Evolutionary conservation across 768 basidiomycete genomes (phyloP), one percentile per base, ranked within the genome.

Genomic region (Mycena polygramma): DNA sequence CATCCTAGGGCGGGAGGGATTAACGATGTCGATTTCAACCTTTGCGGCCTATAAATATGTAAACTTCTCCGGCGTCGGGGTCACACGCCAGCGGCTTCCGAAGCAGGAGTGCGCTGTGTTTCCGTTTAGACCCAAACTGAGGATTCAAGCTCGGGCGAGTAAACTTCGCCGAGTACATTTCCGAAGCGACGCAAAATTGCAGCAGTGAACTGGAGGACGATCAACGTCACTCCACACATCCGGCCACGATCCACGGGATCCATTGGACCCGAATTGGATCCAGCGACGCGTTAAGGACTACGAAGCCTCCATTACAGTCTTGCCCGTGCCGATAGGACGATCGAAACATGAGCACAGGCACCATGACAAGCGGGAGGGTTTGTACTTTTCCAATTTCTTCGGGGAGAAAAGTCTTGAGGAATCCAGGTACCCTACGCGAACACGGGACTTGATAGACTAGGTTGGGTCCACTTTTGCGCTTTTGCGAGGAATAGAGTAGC

Each of bases 31-130:
- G 66, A 45, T 22, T 67, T 64, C 62, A 58, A 49, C 37, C 43
- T 58, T 66, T 71, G 57, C 60, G 20, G 66, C 55, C 70, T 72
- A 68, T 68, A 68, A 60, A 65, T 72, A 65, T 66, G 63, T 57
- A 71, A 66, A 60, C 63, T 67, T 72, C 66, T 72, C 70, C 70
- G 70, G 57, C n/a, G 66, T 72, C 66, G 71, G 71, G 65, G 59
- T 72, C 57, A 61, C 71, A 69, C 66, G 66, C 71, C 65, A 58
- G 60, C 59, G 66, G 71, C 58, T 53, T 72, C 71, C 71, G 63
- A 71, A 62, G 58, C 49, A 68, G 66, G 62, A 61, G 37, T 60
- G 52, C 13, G 69, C 54, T 55, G 65, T 58, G 66, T 63, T 71
- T 72, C 66, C 66, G 62, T 68, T 64, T 72, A 68, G 62, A 53